phyloP scores from a whole-genome alignment of 148 eudicot genomes.

The Spergularia bocconei region DNA sequence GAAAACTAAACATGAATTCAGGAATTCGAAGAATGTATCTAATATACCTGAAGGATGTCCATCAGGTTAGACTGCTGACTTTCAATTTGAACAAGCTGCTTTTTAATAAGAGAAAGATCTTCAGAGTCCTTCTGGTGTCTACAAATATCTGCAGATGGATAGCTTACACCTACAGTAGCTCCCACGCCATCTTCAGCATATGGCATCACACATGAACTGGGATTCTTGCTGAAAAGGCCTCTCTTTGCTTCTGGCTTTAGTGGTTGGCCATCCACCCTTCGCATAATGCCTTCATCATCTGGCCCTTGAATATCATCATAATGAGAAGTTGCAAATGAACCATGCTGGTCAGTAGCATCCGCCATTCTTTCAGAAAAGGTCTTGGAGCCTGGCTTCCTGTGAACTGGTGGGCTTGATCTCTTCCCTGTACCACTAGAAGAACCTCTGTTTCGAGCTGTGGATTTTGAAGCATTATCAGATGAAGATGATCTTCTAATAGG shows the following conservation, averaged over 20 bases:
- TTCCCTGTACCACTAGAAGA: constrained; percentile 34
- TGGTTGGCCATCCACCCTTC: constrained; percentile 26
- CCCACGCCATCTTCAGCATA: constrained; percentile 42
- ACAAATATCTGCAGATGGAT: constrained; percentile 35
- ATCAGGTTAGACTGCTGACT: constrained; percentile 76
- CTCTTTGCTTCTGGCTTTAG: constrained; percentile 39
- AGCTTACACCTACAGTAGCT: constrained; percentile 39
- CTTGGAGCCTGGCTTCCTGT: constrained; percentile 57
- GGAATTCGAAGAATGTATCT: background rate
- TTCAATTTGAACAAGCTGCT: constrained; percentile 87
- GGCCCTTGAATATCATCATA: constrained; percentile 26
- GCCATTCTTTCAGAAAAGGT: constrained; percentile 43
- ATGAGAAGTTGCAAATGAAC: constrained; percentile 30
- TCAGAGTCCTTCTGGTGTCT: constrained; percentile 64
- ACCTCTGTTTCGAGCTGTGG: constrained; percentile 52
- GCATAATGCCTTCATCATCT: constrained; percentile 25
- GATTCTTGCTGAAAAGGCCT: constrained; percentile 42
- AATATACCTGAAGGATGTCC: constrained; percentile 80
- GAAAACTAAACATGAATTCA: background rate
- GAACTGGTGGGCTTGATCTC: constrained; percentile 51
- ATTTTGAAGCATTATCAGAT: constrained; percentile 44
- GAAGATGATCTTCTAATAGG: constrained; percentile 35
- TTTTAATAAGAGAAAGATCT: constrained; percentile 67
- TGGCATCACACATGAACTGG: constrained; percentile 44
- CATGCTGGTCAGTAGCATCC: constrained; percentile 32